A percentile compares a stretch with the other conserved stretches of the same genome.
These are phyloP conservation scores for Fragaria vesca DNA, from an alignment of 306 rosid species.

Conservation along the genomic window DNA sequence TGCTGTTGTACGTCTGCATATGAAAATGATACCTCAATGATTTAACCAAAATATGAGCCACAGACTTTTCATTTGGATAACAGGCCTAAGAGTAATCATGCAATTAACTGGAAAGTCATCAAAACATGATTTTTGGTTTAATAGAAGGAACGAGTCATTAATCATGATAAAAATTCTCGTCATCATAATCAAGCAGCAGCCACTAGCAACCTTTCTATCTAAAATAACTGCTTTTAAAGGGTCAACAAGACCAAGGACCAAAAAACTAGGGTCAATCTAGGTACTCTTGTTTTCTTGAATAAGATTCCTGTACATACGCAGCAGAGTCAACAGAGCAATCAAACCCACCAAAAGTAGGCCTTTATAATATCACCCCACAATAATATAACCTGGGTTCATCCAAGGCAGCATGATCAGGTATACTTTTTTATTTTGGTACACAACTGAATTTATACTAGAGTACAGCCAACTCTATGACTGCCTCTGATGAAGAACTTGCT, in stretches of 20 bases:
- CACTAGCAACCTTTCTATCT: neutral
- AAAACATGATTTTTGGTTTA: neutral
- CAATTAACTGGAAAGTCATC: neutral
- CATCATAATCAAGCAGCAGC: neutral
- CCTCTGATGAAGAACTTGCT: neutral
- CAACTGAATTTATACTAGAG: neutral
- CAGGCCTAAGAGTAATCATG: neutral
- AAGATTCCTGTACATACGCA: neutral
- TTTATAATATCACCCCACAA: neutral
- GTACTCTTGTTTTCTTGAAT: neutral
- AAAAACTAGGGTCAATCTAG: neutral
- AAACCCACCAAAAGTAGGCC: neutral
- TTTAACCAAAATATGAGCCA: neutral
- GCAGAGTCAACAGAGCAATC: neutral
- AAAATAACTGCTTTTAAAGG: neutral
- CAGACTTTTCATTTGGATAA: neutral
- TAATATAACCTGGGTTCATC: neutral
- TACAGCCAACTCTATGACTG: neutral
- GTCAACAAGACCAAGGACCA: too few species aligned
- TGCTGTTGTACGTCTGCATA: slow-evolving; percentile 57
- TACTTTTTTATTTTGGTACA: neutral
- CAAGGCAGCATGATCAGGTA: neutral
- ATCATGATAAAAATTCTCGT: neutral
- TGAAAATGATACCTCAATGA: slow-evolving; percentile 10
- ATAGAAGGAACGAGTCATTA: neutral